Evolutionary conservation across 306 rosid species (phyloP).

Genomic region (Begonia loranthoides): DNA sequence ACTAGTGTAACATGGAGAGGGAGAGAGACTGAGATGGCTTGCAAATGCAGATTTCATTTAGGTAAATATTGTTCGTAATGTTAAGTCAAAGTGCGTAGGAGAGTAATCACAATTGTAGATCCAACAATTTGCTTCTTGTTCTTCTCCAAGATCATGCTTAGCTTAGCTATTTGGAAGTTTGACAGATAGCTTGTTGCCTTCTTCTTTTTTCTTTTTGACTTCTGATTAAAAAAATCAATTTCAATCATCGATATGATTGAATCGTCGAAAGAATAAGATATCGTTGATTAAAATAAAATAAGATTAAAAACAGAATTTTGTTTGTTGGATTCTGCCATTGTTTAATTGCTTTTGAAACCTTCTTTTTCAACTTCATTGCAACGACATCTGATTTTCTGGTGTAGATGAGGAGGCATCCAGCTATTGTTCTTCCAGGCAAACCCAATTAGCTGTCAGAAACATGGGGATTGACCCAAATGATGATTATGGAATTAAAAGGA

Average conservation of each 20-base stretch:
- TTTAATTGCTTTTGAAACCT: not conserved
- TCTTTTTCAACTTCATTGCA: not conserved
- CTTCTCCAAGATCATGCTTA: too few relatives aligned
- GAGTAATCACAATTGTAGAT: too few relatives aligned
- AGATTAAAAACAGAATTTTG: too few relatives aligned
- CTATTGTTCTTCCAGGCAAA: conserved; percentile 10
- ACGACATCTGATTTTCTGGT: conserved; percentile 1
- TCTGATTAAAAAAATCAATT: too few relatives aligned
- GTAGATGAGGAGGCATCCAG: conserved; percentile 14
- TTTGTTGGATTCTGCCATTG: not conserved
- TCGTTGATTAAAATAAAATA: too few relatives aligned
- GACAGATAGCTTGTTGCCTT: too few relatives aligned
- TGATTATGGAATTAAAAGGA: conserved; percentile 1
- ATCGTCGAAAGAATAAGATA: too few relatives aligned
- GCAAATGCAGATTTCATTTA: conserved; percentile 24
- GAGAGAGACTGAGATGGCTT: conserved; percentile 26
- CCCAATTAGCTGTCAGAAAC: conserved; percentile 14
- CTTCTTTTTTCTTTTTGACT: too few relatives aligned
- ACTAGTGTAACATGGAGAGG: conserved; percentile 24
- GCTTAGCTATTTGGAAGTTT: too few relatives aligned
- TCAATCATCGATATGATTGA: too few relatives aligned
- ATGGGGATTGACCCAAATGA: conserved; percentile 15
- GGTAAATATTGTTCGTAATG: conserved; percentile 12
- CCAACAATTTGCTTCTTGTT: too few relatives aligned
- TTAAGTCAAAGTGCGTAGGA: too few relatives aligned